Evolutionary conservation across 192 early-diverging fungal species (phyloP).

Genomic region (Podila minutissima): DNA sequence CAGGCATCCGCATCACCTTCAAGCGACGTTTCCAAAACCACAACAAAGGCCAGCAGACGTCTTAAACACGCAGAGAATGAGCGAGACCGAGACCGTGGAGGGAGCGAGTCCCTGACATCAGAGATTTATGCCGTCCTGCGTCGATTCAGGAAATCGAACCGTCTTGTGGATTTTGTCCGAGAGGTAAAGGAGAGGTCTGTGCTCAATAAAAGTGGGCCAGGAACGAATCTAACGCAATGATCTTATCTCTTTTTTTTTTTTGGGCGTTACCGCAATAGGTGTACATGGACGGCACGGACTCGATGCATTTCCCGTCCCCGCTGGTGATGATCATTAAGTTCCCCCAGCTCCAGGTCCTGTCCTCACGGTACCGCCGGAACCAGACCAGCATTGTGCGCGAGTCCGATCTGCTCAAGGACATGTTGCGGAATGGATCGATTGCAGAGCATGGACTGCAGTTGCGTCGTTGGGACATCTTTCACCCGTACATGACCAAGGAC

Average conservation of each 20-base stretch:
- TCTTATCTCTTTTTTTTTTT: not conserved
- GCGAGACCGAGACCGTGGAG: conserved; percentile 42
- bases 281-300: conserved; percentile 60
- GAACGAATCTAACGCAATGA: not conserved
- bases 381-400: conserved; percentile 54
- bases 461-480: conserved; percentile 49
- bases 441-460: conserved; percentile 34
- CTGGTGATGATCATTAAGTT: conserved; percentile 65
- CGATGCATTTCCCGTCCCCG: conserved; percentile 53
- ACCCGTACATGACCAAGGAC: conserved; percentile 58
- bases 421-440: conserved; percentile 47
- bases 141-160: conserved; percentile 54
- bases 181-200: conserved; percentile 37
- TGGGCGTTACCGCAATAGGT: conserved; percentile 23
- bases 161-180: conserved; percentile 45
- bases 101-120: conserved; percentile 30
- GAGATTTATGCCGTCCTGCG: conserved; percentile 61
- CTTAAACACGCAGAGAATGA: conserved; percentile 48
- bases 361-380: conserved; percentile 49
- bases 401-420: conserved; percentile 53
- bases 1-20: not conserved
- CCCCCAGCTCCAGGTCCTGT: conserved; percentile 46
- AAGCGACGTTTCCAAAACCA: not conserved
- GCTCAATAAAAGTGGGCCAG: not conserved
- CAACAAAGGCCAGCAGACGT: not conserved